Conservation (phyloP, 441 rosid species). For the Flueggea neowawraea region DNA sequence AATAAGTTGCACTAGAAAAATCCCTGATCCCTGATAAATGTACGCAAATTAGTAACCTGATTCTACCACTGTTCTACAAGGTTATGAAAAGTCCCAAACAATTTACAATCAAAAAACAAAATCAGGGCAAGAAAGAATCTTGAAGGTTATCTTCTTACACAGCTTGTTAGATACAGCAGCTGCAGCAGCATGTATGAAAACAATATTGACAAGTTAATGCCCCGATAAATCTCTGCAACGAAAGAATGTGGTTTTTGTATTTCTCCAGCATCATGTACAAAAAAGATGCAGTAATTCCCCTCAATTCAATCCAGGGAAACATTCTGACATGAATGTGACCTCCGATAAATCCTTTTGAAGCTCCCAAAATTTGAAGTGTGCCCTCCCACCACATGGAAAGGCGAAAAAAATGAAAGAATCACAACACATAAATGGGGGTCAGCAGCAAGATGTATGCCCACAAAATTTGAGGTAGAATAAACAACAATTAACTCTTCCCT, state of each 20-base stretch:
- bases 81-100: conserved; percentile 20
- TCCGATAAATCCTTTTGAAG: conserved; percentile 31
- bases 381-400: conserved; percentile 27
- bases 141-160: conserved; percentile 21
- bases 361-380: conserved; percentile 33
- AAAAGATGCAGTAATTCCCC: conserved; percentile 23
- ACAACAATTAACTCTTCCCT: conserved; percentile 15
- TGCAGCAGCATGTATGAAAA: conserved; percentile 26
- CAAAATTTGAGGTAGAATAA: conserved; percentile 19
- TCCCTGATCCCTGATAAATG: too few relatives aligned
- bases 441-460: conserved; percentile 22
- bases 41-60: neutral
- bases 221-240: conserved; percentile 15
- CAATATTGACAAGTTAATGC: conserved; percentile 27
- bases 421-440: conserved; percentile 35
- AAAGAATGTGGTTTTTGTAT: conserved; percentile 10
- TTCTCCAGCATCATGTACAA: conserved; percentile 32
- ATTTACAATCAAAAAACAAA: conserved; percentile 37
- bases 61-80: conserved; percentile 16
- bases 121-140: conserved; percentile 37
- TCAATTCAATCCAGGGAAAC: conserved; percentile 26
- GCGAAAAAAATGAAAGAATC: conserved; percentile 60
- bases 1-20: too few relatives aligned
- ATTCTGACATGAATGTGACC: conserved; percentile 29
- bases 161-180: conserved; percentile 55